These are phyloP conservation scores for Lippia alba DNA, from an alignment of 305 asterid species.

Conservation along the genomic window DNA sequence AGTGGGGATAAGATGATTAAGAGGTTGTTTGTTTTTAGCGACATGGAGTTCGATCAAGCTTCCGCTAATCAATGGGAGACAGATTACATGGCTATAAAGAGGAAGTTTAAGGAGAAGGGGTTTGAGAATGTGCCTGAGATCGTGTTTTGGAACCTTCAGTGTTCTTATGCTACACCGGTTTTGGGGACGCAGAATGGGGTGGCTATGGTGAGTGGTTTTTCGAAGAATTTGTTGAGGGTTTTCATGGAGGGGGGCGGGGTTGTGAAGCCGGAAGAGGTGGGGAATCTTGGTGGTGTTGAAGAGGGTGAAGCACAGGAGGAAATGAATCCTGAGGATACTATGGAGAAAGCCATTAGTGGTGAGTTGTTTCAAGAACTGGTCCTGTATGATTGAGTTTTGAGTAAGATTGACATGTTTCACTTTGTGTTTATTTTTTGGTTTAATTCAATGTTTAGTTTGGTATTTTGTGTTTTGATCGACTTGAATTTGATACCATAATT, in stretches of 20 bases:
- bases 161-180: slow-evolving; percentile 39
- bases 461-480: no score
- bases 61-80: slow-evolving; percentile 44
- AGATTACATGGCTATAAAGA: slow-evolving; percentile 41
- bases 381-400: slow-evolving; percentile 36
- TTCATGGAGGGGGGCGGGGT: slow-evolving; percentile 39
- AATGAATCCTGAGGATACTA: slow-evolving; percentile 38
- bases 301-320: background rate
- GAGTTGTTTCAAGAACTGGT: slow-evolving; percentile 38
- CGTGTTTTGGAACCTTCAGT: slow-evolving; percentile 45
- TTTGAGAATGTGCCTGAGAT: slow-evolving; percentile 41
- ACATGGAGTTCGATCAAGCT: slow-evolving; percentile 52
- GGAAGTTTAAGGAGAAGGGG: slow-evolving; percentile 40
- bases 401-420: background rate
- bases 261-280: slow-evolving; percentile 12
- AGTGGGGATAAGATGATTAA: slow-evolving; percentile 45
- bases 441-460: no score
- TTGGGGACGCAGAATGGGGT: slow-evolving; percentile 40
- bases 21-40: slow-evolving; percentile 52
- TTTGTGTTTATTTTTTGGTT: no score
- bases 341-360: slow-evolving; percentile 45
- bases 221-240: slow-evolving; percentile 40
- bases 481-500: no score
- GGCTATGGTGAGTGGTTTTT: slow-evolving; percentile 43
- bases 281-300: slow-evolving; percentile 12